Evolutionary conservation across 2,329 filamentous ascomycete genomes (phyloP).

Genomic region (Trichoderma hamatum): DNA sequence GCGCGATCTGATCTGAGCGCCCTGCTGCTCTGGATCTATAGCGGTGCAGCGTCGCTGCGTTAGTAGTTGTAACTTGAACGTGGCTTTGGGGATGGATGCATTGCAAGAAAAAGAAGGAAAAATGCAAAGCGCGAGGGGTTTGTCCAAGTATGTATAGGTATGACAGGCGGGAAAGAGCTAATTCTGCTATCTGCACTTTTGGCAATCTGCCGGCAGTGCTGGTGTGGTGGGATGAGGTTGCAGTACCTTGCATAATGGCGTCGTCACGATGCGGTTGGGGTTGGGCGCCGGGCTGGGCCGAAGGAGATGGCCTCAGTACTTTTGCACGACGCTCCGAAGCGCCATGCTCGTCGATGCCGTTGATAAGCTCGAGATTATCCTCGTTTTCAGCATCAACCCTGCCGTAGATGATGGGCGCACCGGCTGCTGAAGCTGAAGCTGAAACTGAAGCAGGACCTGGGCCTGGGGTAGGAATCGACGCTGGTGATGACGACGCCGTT

Average conservation of each 20-base stretch:
- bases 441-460: conserved; percentile 21
- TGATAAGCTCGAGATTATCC: conserved; percentile 38
- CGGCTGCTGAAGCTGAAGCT: conserved; percentile 29
- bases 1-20: neutral
- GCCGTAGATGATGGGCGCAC: conserved; percentile 37
- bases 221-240: conserved; percentile 20
- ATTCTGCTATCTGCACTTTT: neutral
- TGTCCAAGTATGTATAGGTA: neutral
- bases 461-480: neutral
- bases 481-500: conserved; percentile 7
- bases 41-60: neutral
- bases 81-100: neutral
- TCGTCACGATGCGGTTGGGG: conserved; percentile 15
- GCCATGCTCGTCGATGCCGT: conserved; percentile 34
- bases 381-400: conserved; percentile 44
- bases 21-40: neutral
- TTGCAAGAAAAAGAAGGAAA: neutral
- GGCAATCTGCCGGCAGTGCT: neutral
- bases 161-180: neutral
- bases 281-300: neutral
- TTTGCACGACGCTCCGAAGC: conserved; percentile 16
- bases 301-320: conserved; percentile 6
- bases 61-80: neutral
- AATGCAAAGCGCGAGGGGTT: neutral
- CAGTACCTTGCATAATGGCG: conserved; percentile 24